Conservation (phyloP, 768 basidiomycete species). For the Hypsizygus marmoreus region DNA sequence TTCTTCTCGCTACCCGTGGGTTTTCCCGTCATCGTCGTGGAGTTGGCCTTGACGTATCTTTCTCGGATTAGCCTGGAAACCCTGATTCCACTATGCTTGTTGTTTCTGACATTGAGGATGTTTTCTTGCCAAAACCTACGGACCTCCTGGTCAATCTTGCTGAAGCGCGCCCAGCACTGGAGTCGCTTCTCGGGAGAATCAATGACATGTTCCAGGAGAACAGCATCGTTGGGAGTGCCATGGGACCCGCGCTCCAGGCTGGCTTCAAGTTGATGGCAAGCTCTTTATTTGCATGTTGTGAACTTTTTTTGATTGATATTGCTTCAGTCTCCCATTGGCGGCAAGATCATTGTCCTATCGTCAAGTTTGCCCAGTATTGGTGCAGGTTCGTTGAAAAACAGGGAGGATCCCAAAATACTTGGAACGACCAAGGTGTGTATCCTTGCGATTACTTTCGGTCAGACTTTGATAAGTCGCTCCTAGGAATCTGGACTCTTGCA, state of each 20-base stretch:
- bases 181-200: slow-evolving; percentile 77
- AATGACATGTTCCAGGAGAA: slow-evolving; percentile 99
- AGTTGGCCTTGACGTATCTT: not conserved
- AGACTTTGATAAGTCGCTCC: not conserved
- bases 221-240: slow-evolving; percentile 86
- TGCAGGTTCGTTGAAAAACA: slow-evolving; percentile 89
- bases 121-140: slow-evolving; percentile 95
- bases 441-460: not conserved
- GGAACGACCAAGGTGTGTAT: slow-evolving; percentile 83
- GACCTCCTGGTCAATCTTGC: slow-evolving; percentile 95
- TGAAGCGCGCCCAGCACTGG: slow-evolving; percentile 79
- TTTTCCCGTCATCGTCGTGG: slow-evolving; percentile 14
- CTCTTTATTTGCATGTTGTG: not conserved
- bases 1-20: slow-evolving; percentile 93
- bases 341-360: slow-evolving; percentile 88
- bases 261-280: slow-evolving; percentile 92
- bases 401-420: slow-evolving; percentile 94
- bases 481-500: slow-evolving; percentile 92
- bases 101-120: slow-evolving; percentile 94
- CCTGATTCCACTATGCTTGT: slow-evolving; percentile 93
- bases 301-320: not conserved
- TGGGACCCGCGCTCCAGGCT: slow-evolving; percentile 93
- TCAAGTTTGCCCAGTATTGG: slow-evolving; percentile 87
- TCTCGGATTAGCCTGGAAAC: slow-evolving; percentile 52
- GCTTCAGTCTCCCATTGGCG: slow-evolving; percentile 87